phyloP scores from a whole-genome alignment of 495 filamentous ascomycete species.

The Astrothelium subdiscretum region DNA sequence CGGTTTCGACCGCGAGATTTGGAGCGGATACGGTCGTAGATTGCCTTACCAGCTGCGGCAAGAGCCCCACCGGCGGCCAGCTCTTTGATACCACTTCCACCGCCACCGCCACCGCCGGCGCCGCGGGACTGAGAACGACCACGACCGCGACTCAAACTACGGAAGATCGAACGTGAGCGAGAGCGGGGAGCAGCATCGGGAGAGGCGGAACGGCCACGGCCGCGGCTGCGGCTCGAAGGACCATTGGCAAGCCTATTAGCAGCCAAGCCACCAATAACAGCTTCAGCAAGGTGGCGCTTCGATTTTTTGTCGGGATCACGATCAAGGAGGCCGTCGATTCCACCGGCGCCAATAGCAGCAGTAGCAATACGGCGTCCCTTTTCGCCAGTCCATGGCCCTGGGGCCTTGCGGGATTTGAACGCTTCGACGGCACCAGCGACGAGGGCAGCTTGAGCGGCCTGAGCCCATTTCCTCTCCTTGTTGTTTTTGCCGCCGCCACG shows the following conservation, averaged over 20 bases:
- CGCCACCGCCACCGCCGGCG: constrained; percentile 29
- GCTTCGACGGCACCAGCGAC: constrained; percentile 80
- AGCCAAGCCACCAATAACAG: constrained; percentile 74
- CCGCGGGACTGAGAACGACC: constrained; percentile 32
- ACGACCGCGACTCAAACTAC: constrained; percentile 17
- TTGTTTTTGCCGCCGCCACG: constrained; percentile 37
- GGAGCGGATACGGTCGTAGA: constrained; percentile 53
- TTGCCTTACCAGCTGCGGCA: constrained; percentile 71
- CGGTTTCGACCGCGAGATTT: constrained; percentile 40
- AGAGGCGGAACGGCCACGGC: constrained; percentile 15
- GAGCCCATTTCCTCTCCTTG: constrained; percentile 56
- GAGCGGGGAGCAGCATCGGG: constrained; percentile 17
- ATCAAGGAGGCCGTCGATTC: constrained; percentile 65
- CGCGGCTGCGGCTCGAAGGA: constrained; percentile 44
- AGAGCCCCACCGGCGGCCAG: constrained; percentile 62
- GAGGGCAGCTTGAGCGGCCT: constrained; percentile 77
- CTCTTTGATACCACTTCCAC: constrained; percentile 44
- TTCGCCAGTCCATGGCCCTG: constrained; percentile 70
- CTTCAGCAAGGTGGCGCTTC: constrained; percentile 58
- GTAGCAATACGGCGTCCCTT: constrained; percentile 83
- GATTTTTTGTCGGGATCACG: constrained; percentile 62
- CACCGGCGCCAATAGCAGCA: constrained; percentile 72
- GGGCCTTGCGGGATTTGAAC: constrained; percentile 74
- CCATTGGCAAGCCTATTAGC: constrained; percentile 75
- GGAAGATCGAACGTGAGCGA: constrained; percentile 20